A percentile compares a stretch with the other conserved stretches of the same genome.
Evolutionary conservation across 345 rosid species (phyloP).

Genomic region (Orychophragmus violaceus): DNA sequence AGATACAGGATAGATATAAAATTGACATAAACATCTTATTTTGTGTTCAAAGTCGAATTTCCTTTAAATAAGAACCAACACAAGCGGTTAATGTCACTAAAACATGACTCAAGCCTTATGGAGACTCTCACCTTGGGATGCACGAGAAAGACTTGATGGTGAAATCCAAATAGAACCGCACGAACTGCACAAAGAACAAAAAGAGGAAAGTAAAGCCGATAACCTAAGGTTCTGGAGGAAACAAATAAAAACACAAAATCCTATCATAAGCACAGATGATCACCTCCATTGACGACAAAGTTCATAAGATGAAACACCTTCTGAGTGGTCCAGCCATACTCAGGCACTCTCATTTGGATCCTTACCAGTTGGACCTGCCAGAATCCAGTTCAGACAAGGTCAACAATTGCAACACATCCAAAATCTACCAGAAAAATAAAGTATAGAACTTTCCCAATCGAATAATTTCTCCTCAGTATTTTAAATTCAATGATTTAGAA

Average conservation of each 20-base stretch:
- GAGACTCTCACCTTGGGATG: slow-evolving; percentile 75
- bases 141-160: slow-evolving; percentile 64
- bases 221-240: neutral
- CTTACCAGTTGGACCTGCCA: slow-evolving; percentile 76
- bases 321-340: slow-evolving; percentile 97
- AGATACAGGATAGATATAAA: neutral
- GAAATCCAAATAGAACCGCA: slow-evolving; percentile 93
- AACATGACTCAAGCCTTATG: neutral
- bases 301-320: slow-evolving; percentile 98
- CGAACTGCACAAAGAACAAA: slow-evolving; percentile 54
- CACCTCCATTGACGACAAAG: slow-evolving; percentile 97
- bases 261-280: slow-evolving; percentile 6
- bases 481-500: neutral
- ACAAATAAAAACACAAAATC: neutral
- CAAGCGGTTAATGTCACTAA: neutral
- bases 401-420: slow-evolving; percentile 1
- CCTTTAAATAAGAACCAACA: neutral
- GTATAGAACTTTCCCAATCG: neutral
- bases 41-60: neutral
- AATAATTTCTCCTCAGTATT: too few species aligned
- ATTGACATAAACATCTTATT: neutral
- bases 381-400: neutral
- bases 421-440: neutral
- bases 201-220: neutral
- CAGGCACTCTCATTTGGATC: slow-evolving; percentile 96